These are phyloP conservation scores for Furcasterigmium furcatum DNA, from an alignment of 2,329 filamentous ascomycete species.

Conservation along the genomic window DNA sequence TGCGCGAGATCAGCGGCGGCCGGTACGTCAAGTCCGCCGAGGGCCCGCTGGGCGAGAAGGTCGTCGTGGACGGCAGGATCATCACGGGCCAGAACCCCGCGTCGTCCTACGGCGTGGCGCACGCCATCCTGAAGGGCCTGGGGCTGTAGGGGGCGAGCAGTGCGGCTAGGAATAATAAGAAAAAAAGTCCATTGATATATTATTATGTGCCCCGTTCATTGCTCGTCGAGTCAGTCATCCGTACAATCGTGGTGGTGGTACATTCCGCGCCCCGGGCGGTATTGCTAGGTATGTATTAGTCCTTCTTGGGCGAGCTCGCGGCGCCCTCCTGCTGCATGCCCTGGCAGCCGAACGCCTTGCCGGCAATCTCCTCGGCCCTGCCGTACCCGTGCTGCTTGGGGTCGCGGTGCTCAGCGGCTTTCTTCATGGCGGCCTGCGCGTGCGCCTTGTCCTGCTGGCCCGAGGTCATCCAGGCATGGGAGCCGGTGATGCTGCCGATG, in stretches of 20 bases:
- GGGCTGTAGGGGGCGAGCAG: too few species aligned
- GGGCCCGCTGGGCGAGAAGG: constrained; percentile 41
- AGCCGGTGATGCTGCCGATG: constrained; percentile 60
- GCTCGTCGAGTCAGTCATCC: too few species aligned
- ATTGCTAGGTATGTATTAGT: too few species aligned
- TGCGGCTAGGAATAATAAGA: too few species aligned
- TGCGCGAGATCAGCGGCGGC: constrained; percentile 47
- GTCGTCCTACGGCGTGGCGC: constrained; percentile 46
- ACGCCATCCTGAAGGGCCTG: constrained; percentile 48
- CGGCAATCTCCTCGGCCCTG: constrained; percentile 61
- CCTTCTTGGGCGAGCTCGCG: constrained; percentile 37
- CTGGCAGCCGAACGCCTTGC: constrained; percentile 62
- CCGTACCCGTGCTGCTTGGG: constrained; percentile 52
- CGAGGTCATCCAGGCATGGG: constrained; percentile 59
- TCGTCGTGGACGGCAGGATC: constrained; percentile 47
- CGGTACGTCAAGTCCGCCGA: constrained; percentile 53
- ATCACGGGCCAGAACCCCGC: constrained; percentile 59
- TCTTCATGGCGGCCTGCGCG: constrained; percentile 60
- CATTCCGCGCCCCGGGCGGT: too few species aligned
- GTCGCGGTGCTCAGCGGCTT: constrained; percentile 54
- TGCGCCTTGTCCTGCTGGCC: constrained; percentile 62
- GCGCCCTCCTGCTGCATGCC: constrained; percentile 65
- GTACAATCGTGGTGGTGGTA: too few species aligned
- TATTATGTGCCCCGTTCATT: too few species aligned
- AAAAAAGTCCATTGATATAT: neutral